Evolutionary conservation across 768 basidiomycete species (phyloP).

Genomic region (Favolaschia claudopus): DNA sequence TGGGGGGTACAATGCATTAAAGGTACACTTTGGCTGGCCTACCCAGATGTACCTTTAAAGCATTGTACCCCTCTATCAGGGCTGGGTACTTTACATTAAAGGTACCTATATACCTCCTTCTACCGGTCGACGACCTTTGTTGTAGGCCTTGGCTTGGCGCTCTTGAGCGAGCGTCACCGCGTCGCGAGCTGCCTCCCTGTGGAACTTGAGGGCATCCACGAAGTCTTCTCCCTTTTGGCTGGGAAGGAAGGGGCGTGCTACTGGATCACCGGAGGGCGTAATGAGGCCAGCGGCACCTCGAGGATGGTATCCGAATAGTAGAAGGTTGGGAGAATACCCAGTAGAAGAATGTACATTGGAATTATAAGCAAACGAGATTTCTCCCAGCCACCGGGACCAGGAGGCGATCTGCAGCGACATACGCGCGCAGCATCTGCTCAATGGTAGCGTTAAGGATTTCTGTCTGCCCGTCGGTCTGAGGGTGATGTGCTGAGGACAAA

Average conservation of each 20-base stretch:
- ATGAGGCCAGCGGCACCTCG: constrained; percentile 3
- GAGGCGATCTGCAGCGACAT: constrained; percentile 30
- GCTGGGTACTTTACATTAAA: too few relatives aligned
- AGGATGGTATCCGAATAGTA: constrained; percentile 39
- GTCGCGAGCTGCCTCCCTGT: constrained; percentile 22
- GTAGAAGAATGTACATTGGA: constrained; percentile 35
- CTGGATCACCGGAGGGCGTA: not conserved
- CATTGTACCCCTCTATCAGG: too few relatives aligned
- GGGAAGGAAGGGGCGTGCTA: constrained; percentile 7
- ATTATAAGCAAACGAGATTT: constrained; percentile 41
- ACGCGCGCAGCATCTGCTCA: constrained; percentile 39
- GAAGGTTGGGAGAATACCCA: constrained; percentile 31
- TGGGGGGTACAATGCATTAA: too few relatives aligned
- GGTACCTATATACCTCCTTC: too few relatives aligned
- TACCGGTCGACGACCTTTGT: constrained; percentile 22
- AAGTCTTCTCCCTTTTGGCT: constrained; percentile 20
- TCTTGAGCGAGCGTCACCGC: constrained; percentile 30
- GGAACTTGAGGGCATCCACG: not conserved
- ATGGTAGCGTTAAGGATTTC: constrained; percentile 39
- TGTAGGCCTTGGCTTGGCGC: constrained; percentile 30
- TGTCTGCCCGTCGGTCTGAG: constrained; percentile 45
- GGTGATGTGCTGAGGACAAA: constrained; percentile 42
- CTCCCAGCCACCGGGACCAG: constrained; percentile 36
- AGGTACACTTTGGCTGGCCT: too few relatives aligned
- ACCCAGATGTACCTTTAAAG: too few relatives aligned